Conservation (phyloP, 1,284 basidiomycete genomes). For the Papiliotrema flavescens region DNA sequence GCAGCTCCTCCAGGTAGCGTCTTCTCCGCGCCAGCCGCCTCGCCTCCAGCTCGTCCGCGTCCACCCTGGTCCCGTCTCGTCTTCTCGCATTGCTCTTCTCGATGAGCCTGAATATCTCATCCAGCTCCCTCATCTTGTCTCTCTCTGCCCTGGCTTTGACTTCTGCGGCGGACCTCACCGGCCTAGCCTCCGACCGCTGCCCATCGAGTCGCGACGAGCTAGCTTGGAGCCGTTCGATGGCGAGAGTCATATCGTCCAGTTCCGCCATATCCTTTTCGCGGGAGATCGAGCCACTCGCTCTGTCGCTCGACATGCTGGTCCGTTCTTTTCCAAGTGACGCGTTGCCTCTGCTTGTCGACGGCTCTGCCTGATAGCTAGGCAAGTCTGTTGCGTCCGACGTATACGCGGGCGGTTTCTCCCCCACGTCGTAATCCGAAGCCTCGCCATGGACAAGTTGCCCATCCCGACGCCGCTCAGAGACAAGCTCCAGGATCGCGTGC, state of each 20-base stretch:
- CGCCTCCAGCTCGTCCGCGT: slow-evolving; percentile 10
- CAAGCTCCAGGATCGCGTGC: slow-evolving; percentile 19
- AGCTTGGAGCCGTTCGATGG: slow-evolving; percentile 77
- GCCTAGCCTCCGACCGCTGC: slow-evolving; percentile 76
- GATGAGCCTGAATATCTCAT: slow-evolving; percentile 39
- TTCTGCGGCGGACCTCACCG: slow-evolving; percentile 28
- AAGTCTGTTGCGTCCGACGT: background rate
- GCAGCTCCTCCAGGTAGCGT: slow-evolving; percentile 19
- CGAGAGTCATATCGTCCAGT: slow-evolving; percentile 72
- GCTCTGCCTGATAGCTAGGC: background rate
- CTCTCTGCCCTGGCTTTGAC: slow-evolving; percentile 15
- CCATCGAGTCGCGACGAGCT: slow-evolving; percentile 79
- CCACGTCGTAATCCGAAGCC: background rate
- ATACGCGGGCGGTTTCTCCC: background rate
- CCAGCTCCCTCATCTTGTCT: slow-evolving; percentile 34
- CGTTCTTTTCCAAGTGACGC: too few species aligned
- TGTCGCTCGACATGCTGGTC: too few species aligned
- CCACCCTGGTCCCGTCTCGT: slow-evolving; percentile 19
- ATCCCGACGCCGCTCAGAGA: background rate
- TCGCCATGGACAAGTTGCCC: background rate
- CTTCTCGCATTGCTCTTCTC: slow-evolving; percentile 26
- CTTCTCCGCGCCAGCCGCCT: slow-evolving; percentile 13
- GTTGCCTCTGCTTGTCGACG: too few species aligned
- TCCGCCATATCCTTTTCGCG: slow-evolving; percentile 52
- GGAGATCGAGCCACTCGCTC: too few species aligned